Evolutionary conservation across 1,284 basidiomycete genomes (phyloP).

Genomic region (Ceratobasidium sp.): DNA sequence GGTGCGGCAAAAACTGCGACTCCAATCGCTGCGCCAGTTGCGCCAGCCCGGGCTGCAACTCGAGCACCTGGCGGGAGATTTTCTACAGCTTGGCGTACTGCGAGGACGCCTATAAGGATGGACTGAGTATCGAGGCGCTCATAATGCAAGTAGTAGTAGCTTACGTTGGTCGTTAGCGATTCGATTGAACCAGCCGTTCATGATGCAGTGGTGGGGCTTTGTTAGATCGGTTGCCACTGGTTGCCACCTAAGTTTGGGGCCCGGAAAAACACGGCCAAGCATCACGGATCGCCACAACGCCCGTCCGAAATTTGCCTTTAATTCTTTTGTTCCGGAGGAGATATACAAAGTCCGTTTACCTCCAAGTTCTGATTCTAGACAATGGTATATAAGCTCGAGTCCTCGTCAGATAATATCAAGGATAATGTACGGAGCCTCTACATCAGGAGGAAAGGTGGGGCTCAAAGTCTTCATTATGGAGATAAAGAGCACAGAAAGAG

Average conservation of each 20-base stretch:
- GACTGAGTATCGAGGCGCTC: no score
- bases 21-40: constrained; percentile 21
- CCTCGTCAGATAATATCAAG: no score
- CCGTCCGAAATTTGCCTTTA: no score
- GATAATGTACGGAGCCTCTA: no score
- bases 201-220: not conserved
- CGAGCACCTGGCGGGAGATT: constrained; percentile 5
- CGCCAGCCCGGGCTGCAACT: constrained; percentile 7
- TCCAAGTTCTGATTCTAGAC: no score
- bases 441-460: no score
- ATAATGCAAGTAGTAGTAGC: not conserved
- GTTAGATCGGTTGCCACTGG: not conserved
- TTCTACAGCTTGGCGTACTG: not conserved
- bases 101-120: not conserved
- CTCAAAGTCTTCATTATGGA: no score
- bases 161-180: constrained; percentile 10
- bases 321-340: no score
- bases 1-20: constrained; percentile 16
- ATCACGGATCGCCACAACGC: no score
- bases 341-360: no score
- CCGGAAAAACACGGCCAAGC: not conserved
- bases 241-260: not conserved
- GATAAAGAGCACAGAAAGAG: no score
- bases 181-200: constrained; percentile 7
- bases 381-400: no score